Percentiles rank a stretch among this genome's conserved stretches.
phyloP scores from a whole-genome alignment of 441 rosid species.

The Iberis amara region DNA sequence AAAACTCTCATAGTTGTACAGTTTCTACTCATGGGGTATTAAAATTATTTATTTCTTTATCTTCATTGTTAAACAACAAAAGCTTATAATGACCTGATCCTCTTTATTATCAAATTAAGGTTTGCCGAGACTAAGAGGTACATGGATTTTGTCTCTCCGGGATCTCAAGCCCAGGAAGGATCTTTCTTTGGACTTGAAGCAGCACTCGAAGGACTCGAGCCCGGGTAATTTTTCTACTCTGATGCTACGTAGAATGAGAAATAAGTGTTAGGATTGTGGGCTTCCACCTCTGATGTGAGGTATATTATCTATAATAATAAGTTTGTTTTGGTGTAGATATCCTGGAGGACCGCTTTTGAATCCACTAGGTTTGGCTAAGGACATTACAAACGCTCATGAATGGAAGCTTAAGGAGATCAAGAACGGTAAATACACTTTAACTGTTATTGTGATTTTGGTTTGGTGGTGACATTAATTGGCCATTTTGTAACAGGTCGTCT shows the following conservation, averaged over 20 bases:
- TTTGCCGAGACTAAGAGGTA: conserved; percentile 87
- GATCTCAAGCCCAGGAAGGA: conserved; percentile 79
- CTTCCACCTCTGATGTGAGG: no score
- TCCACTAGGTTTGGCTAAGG: conserved; percentile 89
- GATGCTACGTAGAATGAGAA: not conserved
- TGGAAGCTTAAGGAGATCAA: conserved; percentile 94
- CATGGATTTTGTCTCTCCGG: conserved; percentile 76
- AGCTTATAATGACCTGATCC: no score
- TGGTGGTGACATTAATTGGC: not conserved
- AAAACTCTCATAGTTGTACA: conserved; percentile 65
- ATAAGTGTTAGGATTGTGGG: no score
- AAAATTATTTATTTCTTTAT: not conserved
- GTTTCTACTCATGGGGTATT: conserved; percentile 78
- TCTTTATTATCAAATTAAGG: conserved; percentile 27
- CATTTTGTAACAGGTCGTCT: conserved; percentile 54
- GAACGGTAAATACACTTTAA: conserved; percentile 50
- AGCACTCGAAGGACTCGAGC: conserved; percentile 73
- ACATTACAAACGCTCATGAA: conserved; percentile 49
- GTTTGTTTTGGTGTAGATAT: conserved; percentile 39
- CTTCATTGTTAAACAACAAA: not conserved
- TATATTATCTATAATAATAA: no score
- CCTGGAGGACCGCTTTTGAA: conserved; percentile 92
- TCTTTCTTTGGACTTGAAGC: conserved; percentile 82
- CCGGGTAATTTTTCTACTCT: conserved; percentile 46
- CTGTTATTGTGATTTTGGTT: not conserved